Percentiles rank a stretch among this genome's conserved stretches.
Evolutionary conservation across 768 basidiomycete species (phyloP).

Genomic region (Amanita rubescens): DNA sequence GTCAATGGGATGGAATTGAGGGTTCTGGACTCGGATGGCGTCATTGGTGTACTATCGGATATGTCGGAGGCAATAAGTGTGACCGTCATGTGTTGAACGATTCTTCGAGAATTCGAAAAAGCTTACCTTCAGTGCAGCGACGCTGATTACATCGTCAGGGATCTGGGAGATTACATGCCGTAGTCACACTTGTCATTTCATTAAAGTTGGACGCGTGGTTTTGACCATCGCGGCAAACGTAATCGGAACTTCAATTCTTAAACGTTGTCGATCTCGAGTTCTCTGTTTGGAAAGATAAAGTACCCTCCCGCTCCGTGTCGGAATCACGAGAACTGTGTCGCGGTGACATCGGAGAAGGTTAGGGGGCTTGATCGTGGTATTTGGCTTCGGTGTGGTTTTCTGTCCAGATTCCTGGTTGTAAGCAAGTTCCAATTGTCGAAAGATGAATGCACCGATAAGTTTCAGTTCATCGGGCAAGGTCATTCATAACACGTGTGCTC

Average conservation of each 20-base stretch:
- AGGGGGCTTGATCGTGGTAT: too few species aligned
- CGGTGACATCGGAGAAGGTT: too few species aligned
- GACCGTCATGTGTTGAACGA: background rate
- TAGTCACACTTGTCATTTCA: background rate
- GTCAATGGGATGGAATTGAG: background rate
- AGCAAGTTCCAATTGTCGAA: too few species aligned
- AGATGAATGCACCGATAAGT: too few species aligned
- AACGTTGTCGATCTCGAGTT: slow-evolving; percentile 2
- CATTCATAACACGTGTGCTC: too few species aligned
- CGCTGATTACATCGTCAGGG: background rate
- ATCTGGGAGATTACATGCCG: background rate
- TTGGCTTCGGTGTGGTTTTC: too few species aligned
- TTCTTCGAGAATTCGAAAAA: background rate
- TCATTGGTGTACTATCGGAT: background rate
- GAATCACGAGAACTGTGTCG: too few species aligned
- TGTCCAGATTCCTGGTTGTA: too few species aligned
- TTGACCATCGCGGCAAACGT: background rate
- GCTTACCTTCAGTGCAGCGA: background rate
- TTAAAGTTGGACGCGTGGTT: background rate
- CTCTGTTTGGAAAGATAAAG: too few species aligned
- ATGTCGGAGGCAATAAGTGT: too few species aligned
- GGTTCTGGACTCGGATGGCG: background rate
- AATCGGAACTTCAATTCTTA: slow-evolving; percentile 1
- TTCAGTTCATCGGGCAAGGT: too few species aligned
- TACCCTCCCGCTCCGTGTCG: too few species aligned